phyloP scores from a whole-genome alignment of 2,329 filamentous ascomycete genomes.

The Grosmannia clavigera region DNA sequence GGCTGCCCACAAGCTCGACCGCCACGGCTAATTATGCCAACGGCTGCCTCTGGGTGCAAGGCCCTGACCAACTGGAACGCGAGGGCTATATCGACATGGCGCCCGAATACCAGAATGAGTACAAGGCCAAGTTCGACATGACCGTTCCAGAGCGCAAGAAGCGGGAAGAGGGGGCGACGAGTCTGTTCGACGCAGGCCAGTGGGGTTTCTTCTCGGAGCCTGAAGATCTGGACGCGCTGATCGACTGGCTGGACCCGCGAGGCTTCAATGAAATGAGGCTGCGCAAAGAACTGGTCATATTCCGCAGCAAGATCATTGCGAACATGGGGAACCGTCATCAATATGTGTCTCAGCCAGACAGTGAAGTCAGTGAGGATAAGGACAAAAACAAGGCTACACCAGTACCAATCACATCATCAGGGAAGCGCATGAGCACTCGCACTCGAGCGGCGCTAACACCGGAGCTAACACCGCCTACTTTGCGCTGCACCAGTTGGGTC shows the following conservation, averaged over 20 bases:
- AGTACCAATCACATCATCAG: background rate
- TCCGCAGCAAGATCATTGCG: conserved; percentile 60
- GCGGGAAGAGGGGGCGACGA: conserved; percentile 71
- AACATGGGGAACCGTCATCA: conserved; percentile 71
- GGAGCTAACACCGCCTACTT: conserved; percentile 29
- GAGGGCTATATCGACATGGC: conserved; percentile 74
- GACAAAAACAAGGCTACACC: conserved; percentile 1
- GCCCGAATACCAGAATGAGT: conserved; percentile 59
- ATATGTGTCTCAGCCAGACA: conserved; percentile 48
- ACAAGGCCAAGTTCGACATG: conserved; percentile 64
- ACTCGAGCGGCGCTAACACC: conserved; percentile 25
- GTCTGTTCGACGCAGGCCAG: conserved; percentile 62
- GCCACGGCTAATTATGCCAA: conserved; percentile 82
- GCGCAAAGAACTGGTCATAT: conserved; percentile 70
- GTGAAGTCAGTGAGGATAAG: conserved; percentile 23
- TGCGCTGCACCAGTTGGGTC: conserved; percentile 41
- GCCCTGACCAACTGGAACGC: conserved; percentile 78
- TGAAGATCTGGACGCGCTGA: conserved; percentile 62
- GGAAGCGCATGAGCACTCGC: conserved; percentile 34
- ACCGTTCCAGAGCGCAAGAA: conserved; percentile 78
- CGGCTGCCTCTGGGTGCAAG: conserved; percentile 91
- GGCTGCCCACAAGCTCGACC: conserved; percentile 78
- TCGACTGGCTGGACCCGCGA: conserved; percentile 79
- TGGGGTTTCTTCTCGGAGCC: conserved; percentile 89
- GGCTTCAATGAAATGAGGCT: conserved; percentile 79